Conservation (phyloP, 805 yeast species). For the Candida ascalaphidarum region DNA sequence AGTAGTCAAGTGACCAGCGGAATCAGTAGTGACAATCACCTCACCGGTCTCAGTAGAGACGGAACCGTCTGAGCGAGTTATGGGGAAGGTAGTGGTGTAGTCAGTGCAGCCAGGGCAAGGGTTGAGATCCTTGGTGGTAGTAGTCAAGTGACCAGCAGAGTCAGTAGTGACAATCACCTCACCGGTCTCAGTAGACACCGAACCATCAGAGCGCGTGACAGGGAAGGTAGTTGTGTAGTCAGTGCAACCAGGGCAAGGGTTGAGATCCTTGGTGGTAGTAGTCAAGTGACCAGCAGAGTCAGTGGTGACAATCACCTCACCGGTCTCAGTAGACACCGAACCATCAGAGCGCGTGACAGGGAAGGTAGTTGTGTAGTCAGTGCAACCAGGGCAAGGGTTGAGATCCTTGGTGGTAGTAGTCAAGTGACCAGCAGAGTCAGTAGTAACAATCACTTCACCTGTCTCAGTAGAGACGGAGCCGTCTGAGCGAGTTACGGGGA, state of each 20-base stretch:
- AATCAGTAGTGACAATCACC: not conserved
- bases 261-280: not conserved
- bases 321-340: not conserved
- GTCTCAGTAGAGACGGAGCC: not conserved
- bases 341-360: not conserved
- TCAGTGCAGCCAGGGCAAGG: not conserved
- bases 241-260: no score
- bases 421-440: not conserved
- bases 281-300: not conserved
- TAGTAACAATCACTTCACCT: not conserved
- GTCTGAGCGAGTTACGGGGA: not conserved
- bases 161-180: not conserved
- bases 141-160: not conserved
- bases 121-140: not conserved
- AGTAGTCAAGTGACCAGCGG: not conserved
- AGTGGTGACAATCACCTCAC: not conserved
- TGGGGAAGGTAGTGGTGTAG: not conserved
- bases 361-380: not conserved
- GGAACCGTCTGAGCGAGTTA: not conserved
- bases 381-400: no score
- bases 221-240: constrained; percentile 1
- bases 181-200: constrained; percentile 1
- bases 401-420: not conserved
- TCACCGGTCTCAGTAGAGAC: not conserved
- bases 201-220: constrained; percentile 1